Evolutionary conservation across 176 grass and related monocot genomes (phyloP).

Genomic region (Carex scoparia): DNA sequence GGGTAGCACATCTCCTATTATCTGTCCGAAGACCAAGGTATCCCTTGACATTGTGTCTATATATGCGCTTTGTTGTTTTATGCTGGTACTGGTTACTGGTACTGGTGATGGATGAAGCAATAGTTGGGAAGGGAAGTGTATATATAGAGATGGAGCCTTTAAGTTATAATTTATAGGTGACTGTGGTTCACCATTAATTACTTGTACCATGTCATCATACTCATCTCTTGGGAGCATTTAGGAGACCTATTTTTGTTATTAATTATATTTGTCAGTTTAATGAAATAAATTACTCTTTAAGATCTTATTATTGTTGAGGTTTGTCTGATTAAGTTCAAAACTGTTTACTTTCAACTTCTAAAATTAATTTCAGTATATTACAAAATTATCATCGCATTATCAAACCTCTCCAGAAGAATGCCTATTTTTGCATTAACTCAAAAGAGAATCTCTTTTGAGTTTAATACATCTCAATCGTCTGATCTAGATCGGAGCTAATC

Average conservation of each 20-base stretch:
- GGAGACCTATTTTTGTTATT: neutral
- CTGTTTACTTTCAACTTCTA: neutral
- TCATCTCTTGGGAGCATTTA: no score
- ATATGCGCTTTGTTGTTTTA: neutral
- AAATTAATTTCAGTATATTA: no score
- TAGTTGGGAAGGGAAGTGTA: neutral
- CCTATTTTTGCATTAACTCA: no score
- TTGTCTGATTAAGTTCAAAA: neutral
- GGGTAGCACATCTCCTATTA: constrained; percentile 57
- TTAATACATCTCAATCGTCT: no score
- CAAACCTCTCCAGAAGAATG: no score
- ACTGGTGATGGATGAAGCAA: neutral
- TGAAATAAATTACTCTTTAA: neutral
- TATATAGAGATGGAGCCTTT: neutral
- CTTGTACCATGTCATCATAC: neutral
- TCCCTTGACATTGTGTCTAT: constrained; percentile 27
- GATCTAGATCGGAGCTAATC: no score
- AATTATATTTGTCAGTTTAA: neutral
- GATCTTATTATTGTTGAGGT: neutral
- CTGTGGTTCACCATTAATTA: neutral
- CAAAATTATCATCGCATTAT: no score
- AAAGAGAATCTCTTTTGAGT: no score
- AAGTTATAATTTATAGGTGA: neutral
- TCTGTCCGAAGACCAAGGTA: constrained; percentile 38
- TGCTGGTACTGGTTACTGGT: neutral